Base-by-base conservation (phyloP, 2,329 filamentous ascomycete genomes). In the Exserohilum turcica region DNA sequence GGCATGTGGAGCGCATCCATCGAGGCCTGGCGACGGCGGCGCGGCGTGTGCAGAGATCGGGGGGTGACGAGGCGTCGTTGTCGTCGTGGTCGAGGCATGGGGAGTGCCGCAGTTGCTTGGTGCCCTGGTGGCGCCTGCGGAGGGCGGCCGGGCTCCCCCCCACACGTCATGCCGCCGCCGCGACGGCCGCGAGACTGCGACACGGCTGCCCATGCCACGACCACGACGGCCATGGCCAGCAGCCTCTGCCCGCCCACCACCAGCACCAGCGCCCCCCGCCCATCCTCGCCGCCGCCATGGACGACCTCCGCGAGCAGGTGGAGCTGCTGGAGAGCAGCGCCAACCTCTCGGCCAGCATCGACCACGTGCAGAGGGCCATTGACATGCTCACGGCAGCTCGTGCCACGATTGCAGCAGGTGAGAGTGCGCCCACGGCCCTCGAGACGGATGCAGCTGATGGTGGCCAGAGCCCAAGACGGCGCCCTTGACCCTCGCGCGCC, bases 311-410 rank as follows among this genome's bases (percentile, higher is more conserved):
- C 73, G 86, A 86, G 65, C 91, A 95, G 71, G 84, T 94, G 62
- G 83, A 86, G 61, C 85, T 86, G 66, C 84, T 95, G 55, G 84
- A 84, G 66, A 86, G 83, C 70, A 86, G 84, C 59, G 84, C 86
- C 28, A 88, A 87, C 68, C 83, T 92, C 38, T 83, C 83, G 3
- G 84, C 88, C 50, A 87, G 87, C 33, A 86, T 96, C 52, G 78
- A 85, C 29, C 87, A 95, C 81, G 89, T 96, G 15, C 91, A 97
- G 71, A 84, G 85, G 54, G 88, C 92, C 33, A 91, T 99, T 63
- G 84, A 91, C 57, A 76, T 90, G 52, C 84, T 99, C 24, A 83
- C 85, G 59, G 81, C 82, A 42, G 90, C 92, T 33, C 84, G 91
- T 50, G 86, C 91, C 58, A 81, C 85, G 60, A 88, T 97, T 54